Evolutionary conservation across 2,329 filamentous ascomycete species (phyloP), one percentile per base, ranked within the genome.

Genomic region (Drechslerella stenobrocha): DNA sequence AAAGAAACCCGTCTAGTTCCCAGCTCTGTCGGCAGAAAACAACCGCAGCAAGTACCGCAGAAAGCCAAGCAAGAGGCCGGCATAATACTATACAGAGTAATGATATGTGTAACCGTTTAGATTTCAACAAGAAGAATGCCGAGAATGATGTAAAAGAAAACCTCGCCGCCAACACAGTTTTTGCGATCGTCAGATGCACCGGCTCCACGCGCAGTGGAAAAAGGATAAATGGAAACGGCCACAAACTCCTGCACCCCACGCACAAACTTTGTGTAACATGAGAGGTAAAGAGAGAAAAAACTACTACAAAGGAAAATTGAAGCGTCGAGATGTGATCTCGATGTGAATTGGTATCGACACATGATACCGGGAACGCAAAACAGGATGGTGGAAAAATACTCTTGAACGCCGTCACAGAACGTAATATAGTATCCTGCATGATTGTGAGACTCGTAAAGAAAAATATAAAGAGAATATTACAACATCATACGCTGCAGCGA

Each of bases 391-490:
- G 15, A 35, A 45, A 44, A 45, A 50, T 20, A 30, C 28, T 30
- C 28, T 50, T 50, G 15, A 15, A 20, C 26, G 23, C 24, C 26
- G 8, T 30, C 8, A 50, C 24, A 50, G 46, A 30, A 40, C 13
- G 30, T 11, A 48, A 40, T 22, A 9, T 35, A 45, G 23, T 47
- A 47, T 30, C 34, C 37, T 45, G 51, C 35, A 30, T 37, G 37
- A 28, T n/a, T n/a, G 23, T 55, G 24, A 53, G 28, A 56, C 42
- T 56, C 59, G 13, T 56, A 44, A 63, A 46, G 35, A 9, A 42
- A 60, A 45, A 23, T 7, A 22, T 50, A 15, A 28, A 37, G 15
- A n/a, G 24, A 59, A 37, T 20, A 32, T 8, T 48, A 35, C 7
- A 45, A 53, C 22, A 9, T 47, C 24, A 47, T 23, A 30, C 22